Conservation (phyloP, 1,284 basidiomycete genomes). For the Ustilago tritici region DNA sequence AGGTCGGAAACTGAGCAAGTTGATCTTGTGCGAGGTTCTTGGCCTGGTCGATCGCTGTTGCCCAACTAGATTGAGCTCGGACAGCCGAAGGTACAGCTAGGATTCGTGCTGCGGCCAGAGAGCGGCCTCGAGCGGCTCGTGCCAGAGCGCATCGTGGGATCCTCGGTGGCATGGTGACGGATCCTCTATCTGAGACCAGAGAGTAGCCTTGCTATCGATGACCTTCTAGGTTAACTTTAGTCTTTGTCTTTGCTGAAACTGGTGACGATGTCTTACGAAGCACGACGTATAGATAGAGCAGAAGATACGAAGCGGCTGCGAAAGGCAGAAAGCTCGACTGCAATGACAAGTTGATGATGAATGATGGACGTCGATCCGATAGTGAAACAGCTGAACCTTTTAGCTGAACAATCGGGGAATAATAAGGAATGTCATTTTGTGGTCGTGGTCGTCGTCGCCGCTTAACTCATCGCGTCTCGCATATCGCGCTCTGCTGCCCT, state of each 20-base stretch:
- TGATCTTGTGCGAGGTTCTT: slow-evolving; percentile 50
- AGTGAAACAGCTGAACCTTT: neutral
- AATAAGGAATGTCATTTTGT: slow-evolving; percentile 9
- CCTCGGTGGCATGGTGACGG: slow-evolving; percentile 24
- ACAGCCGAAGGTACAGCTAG: slow-evolving; percentile 8
- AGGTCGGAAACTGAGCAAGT: slow-evolving; percentile 31
- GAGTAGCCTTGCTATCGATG: neutral
- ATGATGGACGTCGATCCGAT: neutral
- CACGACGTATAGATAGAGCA: neutral
- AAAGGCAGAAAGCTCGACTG: neutral
- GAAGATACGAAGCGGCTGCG: neutral
- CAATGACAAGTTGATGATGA: neutral
- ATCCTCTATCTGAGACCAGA: neutral
- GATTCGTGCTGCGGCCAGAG: slow-evolving; percentile 2
- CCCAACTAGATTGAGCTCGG: slow-evolving; percentile 47
- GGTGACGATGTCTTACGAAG: neutral
- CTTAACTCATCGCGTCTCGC: neutral
- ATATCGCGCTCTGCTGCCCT: slow-evolving; percentile 30
- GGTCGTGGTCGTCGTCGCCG: neutral
- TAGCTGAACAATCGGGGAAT: neutral
- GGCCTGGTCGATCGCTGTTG: slow-evolving; percentile 42
- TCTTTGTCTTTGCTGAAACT: neutral
- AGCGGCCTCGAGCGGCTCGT: slow-evolving; percentile 12
- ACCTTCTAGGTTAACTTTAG: neutral
- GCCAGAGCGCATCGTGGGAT: slow-evolving; percentile 23